Conservation (phyloP, 2,329 filamentous ascomycete genomes). For the Arthrobotrys megalospora region DNA sequence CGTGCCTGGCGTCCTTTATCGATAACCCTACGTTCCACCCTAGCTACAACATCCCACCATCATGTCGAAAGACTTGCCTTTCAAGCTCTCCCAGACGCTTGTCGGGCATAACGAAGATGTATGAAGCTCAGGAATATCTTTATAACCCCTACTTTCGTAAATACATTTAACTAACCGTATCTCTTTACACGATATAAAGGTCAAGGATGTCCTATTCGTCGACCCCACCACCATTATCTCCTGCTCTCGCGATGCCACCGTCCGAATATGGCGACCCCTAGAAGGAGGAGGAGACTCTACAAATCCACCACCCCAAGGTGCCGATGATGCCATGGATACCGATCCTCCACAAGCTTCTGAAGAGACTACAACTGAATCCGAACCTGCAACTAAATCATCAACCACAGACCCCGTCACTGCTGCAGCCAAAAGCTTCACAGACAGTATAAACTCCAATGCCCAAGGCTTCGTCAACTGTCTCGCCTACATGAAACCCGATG, state of each 20-base stretch:
- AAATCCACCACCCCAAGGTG: not conserved
- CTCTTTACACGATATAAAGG: conserved; percentile 72
- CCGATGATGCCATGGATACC: conserved; percentile 67
- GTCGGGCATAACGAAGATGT: conserved; percentile 95
- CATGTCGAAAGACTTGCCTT: conserved; percentile 77
- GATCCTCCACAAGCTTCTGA: conserved; percentile 19
- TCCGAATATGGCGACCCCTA: conserved; percentile 80
- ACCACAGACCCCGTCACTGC: conserved; percentile 67
- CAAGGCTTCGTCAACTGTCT: conserved; percentile 90
- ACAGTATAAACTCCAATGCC: conserved; percentile 83
- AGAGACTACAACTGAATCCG: conserved; percentile 18
- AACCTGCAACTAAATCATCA: not conserved
- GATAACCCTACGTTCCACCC: conserved; percentile 34
- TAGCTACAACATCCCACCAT: conserved; percentile 46
- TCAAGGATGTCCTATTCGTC: conserved; percentile 87
- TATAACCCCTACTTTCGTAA: not conserved
- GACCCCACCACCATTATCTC: conserved; percentile 81
- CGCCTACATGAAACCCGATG: conserved; percentile 79
- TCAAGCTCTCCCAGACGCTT: conserved; percentile 92
- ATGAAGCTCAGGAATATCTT: conserved; percentile 62
- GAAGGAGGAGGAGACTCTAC: conserved; percentile 13
- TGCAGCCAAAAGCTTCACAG: conserved; percentile 75
- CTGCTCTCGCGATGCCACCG: conserved; percentile 90
- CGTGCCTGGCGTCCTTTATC: conserved; percentile 44
- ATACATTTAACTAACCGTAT: not conserved